Percentiles rank a stretch among this genome's conserved stretches.
phyloP scores from a whole-genome alignment of 2,329 filamentous ascomycete species.

The Tolypocladium tundrense region DNA sequence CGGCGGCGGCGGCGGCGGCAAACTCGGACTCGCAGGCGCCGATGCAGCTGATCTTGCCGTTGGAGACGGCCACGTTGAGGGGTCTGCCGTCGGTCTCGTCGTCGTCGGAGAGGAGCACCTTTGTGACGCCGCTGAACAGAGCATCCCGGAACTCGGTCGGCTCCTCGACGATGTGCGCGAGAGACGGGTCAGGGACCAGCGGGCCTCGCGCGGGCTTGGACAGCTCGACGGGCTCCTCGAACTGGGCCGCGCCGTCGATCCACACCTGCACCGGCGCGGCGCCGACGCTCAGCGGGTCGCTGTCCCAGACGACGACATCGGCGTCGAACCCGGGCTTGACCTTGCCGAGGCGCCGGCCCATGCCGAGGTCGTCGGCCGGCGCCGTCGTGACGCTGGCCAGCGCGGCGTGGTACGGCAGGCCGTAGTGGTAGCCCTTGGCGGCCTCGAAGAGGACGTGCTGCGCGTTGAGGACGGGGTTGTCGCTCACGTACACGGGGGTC shows the following conservation, averaged over 20 bases:
- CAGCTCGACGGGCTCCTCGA: constrained; percentile 41
- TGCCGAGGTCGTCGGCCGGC: constrained; percentile 46
- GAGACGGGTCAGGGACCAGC: constrained; percentile 27
- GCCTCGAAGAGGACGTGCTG: constrained; percentile 60
- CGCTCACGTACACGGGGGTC: constrained; percentile 58
- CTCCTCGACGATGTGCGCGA: constrained; percentile 32
- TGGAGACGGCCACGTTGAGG: constrained; percentile 39
- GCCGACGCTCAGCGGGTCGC: constrained; percentile 49
- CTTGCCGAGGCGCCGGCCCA: constrained; percentile 48
- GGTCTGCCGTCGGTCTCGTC: constrained; percentile 24
- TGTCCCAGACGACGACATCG: constrained; percentile 53
- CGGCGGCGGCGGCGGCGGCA: constrained; percentile 20
- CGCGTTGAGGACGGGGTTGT: constrained; percentile 60
- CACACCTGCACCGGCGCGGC: constrained; percentile 51
- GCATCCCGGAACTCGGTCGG: constrained; percentile 26
- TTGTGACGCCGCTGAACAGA: constrained; percentile 46
- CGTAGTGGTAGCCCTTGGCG: constrained; percentile 49
- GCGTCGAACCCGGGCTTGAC: constrained; percentile 52
- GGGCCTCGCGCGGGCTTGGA: constrained; percentile 33
- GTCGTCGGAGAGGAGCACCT: constrained; percentile 37
- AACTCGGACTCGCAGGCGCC: constrained; percentile 40
- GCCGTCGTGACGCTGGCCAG: constrained; percentile 48
- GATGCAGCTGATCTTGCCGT: constrained; percentile 46
- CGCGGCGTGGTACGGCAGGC: constrained; percentile 50
- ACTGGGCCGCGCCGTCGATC: constrained; percentile 51